Conservation (phyloP, 2,329 filamentous ascomycete species). For the Colletotrichum cereale region DNA sequence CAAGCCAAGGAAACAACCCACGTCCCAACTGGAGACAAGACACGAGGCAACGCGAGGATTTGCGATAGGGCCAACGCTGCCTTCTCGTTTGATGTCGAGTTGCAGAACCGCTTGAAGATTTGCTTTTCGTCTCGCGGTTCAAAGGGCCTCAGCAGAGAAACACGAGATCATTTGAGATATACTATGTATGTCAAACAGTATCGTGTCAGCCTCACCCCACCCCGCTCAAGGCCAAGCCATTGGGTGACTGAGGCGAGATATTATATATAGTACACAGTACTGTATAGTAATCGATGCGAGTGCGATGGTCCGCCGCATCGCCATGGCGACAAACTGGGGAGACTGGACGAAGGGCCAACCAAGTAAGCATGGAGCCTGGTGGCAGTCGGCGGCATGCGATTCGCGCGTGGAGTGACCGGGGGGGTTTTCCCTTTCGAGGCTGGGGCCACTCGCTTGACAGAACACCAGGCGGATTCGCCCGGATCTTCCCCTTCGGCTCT, state of each 20-base stretch:
- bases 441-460: constrained; percentile 13
- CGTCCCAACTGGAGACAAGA: constrained; percentile 8
- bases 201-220: constrained; percentile 1
- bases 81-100: constrained; percentile 19
- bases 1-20: constrained; percentile 19
- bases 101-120: constrained; percentile 10
- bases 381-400: constrained; percentile 22
- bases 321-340: neutral
- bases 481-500: constrained; percentile 1
- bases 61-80: constrained; percentile 22
- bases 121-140: neutral
- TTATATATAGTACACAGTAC: neutral
- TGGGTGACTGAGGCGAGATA: neutral
- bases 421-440: neutral
- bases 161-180: constrained; percentile 26
- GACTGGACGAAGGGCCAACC: constrained; percentile 1
- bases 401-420: constrained; percentile 16
- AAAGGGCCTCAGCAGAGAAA: constrained; percentile 5
- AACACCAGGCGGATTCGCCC: neutral
- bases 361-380: neutral
- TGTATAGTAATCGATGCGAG: constrained; percentile 22
- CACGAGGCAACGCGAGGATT: constrained; percentile 1
- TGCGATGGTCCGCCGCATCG: constrained; percentile 6
- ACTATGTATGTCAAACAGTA: constrained; percentile 17
- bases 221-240: neutral